Conservation (phyloP, 306 rosid species). For the Inga oerstediana region DNA sequence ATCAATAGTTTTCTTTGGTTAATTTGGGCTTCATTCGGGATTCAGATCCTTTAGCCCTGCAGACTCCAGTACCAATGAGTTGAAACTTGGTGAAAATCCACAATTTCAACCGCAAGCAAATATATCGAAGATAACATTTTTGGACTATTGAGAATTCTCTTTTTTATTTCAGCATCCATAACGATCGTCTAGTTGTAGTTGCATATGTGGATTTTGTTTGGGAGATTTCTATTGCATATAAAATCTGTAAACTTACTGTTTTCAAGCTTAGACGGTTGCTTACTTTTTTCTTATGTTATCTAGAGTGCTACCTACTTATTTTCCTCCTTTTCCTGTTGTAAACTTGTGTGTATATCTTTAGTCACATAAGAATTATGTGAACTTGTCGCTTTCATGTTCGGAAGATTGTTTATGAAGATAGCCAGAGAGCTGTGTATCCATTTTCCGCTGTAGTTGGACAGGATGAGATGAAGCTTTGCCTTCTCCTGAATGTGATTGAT, state of each 20-base stretch:
- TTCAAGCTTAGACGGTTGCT: neutral
- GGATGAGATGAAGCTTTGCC: slow-evolving; percentile 98
- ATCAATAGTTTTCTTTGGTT: neutral
- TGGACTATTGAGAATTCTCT: neutral
- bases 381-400: slow-evolving; percentile 50
- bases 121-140: neutral
- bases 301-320: neutral
- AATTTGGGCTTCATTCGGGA: neutral
- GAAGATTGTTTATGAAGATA: slow-evolving; percentile 55
- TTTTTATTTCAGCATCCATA: neutral
- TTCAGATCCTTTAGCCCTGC: neutral
- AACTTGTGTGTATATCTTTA: neutral
- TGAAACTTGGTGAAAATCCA: neutral
- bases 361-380: slow-evolving; percentile 11
- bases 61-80: neutral
- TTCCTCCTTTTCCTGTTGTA: neutral
- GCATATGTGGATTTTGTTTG: neutral
- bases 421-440: slow-evolving; percentile 92
- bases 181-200: neutral
- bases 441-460: slow-evolving; percentile 95
- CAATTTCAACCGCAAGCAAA: neutral
- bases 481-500: slow-evolving; percentile 87
- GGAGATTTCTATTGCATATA: neutral
- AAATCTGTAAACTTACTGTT: neutral
- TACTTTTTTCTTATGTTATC: neutral